phyloP scores from a whole-genome alignment of 352 stramenopile species.

The Ophiocytium majus region DNA sequence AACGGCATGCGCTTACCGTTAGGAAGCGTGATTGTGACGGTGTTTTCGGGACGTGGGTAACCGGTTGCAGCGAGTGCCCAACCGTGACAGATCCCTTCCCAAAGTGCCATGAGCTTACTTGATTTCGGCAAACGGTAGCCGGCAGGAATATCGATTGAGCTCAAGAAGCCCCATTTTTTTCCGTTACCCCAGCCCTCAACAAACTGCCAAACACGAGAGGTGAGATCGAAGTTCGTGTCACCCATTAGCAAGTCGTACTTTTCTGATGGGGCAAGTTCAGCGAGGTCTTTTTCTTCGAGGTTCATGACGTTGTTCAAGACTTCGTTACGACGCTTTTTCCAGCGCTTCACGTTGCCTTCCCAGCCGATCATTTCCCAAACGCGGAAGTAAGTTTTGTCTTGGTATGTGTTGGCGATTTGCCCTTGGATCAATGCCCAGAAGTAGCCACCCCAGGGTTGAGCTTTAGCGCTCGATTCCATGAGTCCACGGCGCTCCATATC shows the following conservation, averaged over 20 bases:
- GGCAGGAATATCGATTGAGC: not conserved
- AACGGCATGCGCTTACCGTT: not conserved
- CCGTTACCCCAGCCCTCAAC: not conserved
- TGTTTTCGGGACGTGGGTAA: not conserved
- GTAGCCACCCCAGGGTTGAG: not conserved
- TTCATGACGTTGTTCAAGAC: not conserved
- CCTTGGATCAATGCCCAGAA: not conserved
- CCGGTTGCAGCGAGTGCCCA: not conserved
- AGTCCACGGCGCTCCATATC: constrained; percentile 6
- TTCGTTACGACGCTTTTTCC: not conserved
- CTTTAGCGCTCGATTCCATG: not conserved
- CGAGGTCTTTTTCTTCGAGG: constrained; percentile 15
- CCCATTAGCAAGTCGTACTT: not conserved
- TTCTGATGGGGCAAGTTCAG: not conserved
- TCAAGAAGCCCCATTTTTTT: not conserved
- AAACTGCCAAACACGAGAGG: not conserved
- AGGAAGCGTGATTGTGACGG: not conserved
- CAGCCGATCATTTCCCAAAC: not conserved
- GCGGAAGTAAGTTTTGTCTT: not conserved
- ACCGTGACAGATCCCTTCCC: constrained; percentile 12
- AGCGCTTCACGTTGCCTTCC: not conserved
- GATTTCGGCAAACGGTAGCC: not conserved
- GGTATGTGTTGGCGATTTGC: not conserved
- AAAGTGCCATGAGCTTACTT: not conserved
- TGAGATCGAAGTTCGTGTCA: constrained; percentile 13